Evolutionary conservation across 108 stramenopile species (phyloP), one percentile per base, ranked within the genome.

Genomic region (Fragilariopsis cylindrus): DNA sequence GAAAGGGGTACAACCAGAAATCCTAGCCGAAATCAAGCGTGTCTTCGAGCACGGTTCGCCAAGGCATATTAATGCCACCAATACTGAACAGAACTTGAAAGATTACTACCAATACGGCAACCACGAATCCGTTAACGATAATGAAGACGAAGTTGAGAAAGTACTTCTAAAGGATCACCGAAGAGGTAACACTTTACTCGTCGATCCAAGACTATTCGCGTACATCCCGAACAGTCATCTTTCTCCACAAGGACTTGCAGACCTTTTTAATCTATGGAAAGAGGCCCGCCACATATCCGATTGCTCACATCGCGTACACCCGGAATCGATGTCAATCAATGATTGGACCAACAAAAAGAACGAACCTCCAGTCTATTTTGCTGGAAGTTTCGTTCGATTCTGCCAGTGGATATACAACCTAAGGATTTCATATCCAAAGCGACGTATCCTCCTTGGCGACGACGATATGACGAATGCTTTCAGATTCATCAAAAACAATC

Each of bases 321-420:
- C 39, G 12, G 57, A 40, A 11, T 18, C 41, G 15, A 44, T 44
- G 13, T 56, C 57, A 15, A 57, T 72, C 45, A 72, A 72, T 42
- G 72, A 72, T 30, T 72, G 57, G 57, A 72, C 72, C 58, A 60
- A 40, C 72, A 72, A 60, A n/a, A 13, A 45, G 19, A 72, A 7
- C 13, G 58, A 72, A 13, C 72, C 72, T 13, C 30, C 6, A 13
- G 43, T 60, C 45, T 18, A 13, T 0, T 72, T 72, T 47, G 45
- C 72, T 9, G 58, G 72, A 15, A 18, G 50, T 21, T 62, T 64
- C 13, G 4, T 30, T 8, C 41, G 48, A 3, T 63, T 63, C 48
- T 30, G 62, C 15, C 16, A 40, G 6, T 60, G 58, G 58, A 11
- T 73, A 6, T 73, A 48, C 46, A 73, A 73, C 62, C 60, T 73